phyloP scores from a whole-genome alignment of 768 basidiomycete genomes.

The Suillus subaureus region DNA sequence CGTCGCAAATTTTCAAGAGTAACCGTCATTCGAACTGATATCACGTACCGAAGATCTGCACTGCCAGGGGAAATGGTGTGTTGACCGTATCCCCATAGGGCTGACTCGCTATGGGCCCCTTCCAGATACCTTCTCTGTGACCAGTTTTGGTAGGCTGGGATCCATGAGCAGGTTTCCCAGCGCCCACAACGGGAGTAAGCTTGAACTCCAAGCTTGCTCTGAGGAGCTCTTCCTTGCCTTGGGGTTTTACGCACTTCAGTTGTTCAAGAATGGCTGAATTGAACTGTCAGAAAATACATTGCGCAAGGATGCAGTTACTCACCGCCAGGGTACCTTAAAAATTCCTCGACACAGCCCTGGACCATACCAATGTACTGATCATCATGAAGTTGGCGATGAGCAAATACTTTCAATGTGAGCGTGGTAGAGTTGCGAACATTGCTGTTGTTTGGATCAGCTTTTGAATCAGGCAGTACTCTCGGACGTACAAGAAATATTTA shows the following conservation, averaged over 20 bases:
- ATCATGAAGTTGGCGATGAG: slow-evolving; percentile 6
- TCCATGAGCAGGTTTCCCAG: background rate
- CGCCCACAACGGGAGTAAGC: background rate
- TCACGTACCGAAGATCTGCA: background rate
- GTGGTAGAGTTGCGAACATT: slow-evolving; percentile 2
- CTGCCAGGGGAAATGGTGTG: background rate
- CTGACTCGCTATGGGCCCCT: no score
- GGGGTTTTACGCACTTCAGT: background rate
- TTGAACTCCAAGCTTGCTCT: slow-evolving; percentile 4
- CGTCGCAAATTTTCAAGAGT: background rate
- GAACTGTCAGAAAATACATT: background rate
- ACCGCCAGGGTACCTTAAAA: background rate
- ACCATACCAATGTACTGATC: slow-evolving; percentile 8
- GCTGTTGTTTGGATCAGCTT: slow-evolving; percentile 3
- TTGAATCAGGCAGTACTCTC: background rate
- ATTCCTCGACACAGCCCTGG: background rate
- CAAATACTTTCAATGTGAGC: slow-evolving; percentile 8
- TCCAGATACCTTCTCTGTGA: background rate
- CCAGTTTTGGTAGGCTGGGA: background rate
- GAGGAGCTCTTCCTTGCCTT: background rate
- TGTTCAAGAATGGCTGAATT: slow-evolving; percentile 1
- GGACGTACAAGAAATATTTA: slow-evolving; percentile 1
- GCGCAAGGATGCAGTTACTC: background rate
- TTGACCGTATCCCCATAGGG: background rate
- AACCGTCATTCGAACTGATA: background rate